Conservation (phyloP, 331 rosid species). For the Prunus yedoensis region DNA sequence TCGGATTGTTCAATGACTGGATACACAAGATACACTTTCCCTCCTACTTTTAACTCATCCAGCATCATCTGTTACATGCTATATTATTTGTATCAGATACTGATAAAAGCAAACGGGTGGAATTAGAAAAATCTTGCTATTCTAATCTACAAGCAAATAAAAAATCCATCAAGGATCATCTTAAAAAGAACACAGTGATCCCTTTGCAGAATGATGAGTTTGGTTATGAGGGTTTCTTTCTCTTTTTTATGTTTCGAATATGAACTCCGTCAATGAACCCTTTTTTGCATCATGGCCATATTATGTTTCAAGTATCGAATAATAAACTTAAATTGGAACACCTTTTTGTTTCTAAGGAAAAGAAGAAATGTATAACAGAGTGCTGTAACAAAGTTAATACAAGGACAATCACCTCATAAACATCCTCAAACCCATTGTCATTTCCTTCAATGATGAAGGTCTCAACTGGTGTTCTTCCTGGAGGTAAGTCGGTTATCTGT, state of each 20-base stretch:
- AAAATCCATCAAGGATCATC: neutral
- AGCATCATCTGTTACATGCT: conserved; percentile 60
- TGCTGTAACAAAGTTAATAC: neutral
- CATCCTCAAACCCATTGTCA: conserved; percentile 69
- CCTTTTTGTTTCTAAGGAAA: conserved; percentile 1
- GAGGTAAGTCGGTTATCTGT: conserved; percentile 94
- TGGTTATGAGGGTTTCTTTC: neutral
- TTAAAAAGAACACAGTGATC: conserved; percentile 2
- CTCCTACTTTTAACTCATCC: conserved; percentile 73
- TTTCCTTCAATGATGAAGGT: conserved; percentile 65
- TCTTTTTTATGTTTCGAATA: no score
- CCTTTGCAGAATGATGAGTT: neutral
- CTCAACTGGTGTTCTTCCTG: conserved; percentile 89
- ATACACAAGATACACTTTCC: conserved; percentile 80
- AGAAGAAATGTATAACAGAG: neutral
- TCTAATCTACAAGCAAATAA: neutral
- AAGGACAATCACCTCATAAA: conserved; percentile 56
- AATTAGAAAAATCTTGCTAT: neutral
- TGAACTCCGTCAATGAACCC: neutral
- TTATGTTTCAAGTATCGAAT: neutral
- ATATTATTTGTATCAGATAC: conserved; percentile 16
- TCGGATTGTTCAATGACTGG: conserved; percentile 86
- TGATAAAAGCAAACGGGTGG: neutral
- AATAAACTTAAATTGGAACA: neutral
- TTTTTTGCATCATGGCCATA: neutral